Evolutionary conservation across 768 basidiomycete genomes (phyloP).

Genomic region (Gelatoporia subvermispora): DNA sequence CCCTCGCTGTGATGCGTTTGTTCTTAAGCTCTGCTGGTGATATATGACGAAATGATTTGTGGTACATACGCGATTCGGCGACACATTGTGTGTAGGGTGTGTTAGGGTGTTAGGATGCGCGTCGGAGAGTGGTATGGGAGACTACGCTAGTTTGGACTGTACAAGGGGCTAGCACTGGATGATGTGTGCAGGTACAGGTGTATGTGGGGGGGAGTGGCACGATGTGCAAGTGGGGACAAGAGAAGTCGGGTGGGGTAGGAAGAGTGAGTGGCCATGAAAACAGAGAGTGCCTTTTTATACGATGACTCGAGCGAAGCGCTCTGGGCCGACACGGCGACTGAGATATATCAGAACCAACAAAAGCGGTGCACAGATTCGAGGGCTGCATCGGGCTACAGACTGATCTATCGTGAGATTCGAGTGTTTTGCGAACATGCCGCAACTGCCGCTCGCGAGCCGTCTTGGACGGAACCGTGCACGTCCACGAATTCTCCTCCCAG

Average conservation of each 20-base stretch:
- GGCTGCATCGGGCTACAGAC: too few relatives aligned
- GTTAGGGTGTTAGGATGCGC: neutral
- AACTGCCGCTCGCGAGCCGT: too few relatives aligned
- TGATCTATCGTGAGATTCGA: too few relatives aligned
- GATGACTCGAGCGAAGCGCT: too few relatives aligned
- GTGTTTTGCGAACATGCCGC: too few relatives aligned
- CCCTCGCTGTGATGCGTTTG: slow-evolving; percentile 50
- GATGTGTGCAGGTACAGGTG: slow-evolving; percentile 1
- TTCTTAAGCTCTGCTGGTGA: neutral
- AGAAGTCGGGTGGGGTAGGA: slow-evolving; percentile 3
- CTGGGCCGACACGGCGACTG: too few relatives aligned
- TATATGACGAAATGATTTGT: neutral
- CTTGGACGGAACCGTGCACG: too few relatives aligned
- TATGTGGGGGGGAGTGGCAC: slow-evolving; percentile 2
- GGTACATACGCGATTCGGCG: slow-evolving; percentile 66
- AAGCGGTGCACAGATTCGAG: too few relatives aligned
- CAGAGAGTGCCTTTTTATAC: neutral
- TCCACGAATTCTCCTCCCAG: too few relatives aligned
- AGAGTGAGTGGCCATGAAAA: slow-evolving; percentile 12
- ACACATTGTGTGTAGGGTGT: slow-evolving; percentile 66
- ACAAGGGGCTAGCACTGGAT: neutral
- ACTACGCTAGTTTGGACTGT: neutral
- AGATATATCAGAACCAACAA: too few relatives aligned
- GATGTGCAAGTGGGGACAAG: neutral
- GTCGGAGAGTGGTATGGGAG: neutral